Evolutionary conservation across 2,329 filamentous ascomycete species (phyloP).

Genomic region (Camillea tinctor): DNA sequence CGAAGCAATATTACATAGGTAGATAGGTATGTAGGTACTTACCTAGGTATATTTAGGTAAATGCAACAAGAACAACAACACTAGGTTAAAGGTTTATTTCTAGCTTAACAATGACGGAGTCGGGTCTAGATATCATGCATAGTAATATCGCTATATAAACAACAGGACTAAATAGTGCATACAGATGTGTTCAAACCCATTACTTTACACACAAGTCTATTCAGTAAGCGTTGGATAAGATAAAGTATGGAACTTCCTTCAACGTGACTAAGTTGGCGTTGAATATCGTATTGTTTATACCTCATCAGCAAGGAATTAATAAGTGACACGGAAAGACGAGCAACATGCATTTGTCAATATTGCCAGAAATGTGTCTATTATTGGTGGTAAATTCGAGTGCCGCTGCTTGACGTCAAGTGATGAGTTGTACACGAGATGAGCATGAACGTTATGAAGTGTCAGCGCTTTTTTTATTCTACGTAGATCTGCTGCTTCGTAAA

Average conservation of each 20-base stretch:
- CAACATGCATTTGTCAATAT: not conserved
- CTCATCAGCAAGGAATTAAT: not conserved
- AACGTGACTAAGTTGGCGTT: not conserved
- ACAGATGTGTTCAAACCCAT: no score
- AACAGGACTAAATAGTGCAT: no score
- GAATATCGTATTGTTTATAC: not conserved
- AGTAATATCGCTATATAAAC: no score
- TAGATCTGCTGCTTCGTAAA: not conserved
- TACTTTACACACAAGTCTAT: no score
- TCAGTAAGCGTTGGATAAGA: not conserved
- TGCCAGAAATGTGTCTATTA: not conserved
- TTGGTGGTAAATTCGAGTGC: not conserved
- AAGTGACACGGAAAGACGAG: not conserved
- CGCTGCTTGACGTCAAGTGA: not conserved
- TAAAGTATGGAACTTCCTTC: not conserved
- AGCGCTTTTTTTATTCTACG: not conserved
- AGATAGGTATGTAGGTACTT: no score
- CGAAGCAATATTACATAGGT: no score
- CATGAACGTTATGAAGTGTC: not conserved
- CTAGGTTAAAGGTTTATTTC: no score
- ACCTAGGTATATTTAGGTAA: no score
- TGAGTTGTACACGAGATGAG: not conserved
- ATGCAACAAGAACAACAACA: no score
- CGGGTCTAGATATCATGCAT: no score
- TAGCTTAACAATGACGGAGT: no score